Percentiles rank a stretch among this genome's conserved stretches.
Evolutionary conservation across 768 basidiomycete genomes (phyloP).

Genomic region (Suillus luteus): DNA sequence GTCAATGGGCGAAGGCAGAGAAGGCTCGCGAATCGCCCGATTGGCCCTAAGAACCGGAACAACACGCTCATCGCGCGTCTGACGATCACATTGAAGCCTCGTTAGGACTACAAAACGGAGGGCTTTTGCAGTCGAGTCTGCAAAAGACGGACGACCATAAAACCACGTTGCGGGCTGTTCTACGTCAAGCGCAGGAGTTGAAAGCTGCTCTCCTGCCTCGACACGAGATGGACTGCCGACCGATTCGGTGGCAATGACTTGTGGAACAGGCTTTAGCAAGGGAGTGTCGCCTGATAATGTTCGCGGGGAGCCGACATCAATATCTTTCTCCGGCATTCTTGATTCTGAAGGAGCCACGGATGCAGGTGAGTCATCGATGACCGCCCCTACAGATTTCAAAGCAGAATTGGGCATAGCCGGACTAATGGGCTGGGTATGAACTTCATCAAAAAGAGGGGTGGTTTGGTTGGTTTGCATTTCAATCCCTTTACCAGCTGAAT

Average conservation of each 20-base stretch:
- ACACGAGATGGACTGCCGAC: conserved; percentile 23
- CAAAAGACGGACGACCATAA: conserved; percentile 12
- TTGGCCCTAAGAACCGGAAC: conserved; percentile 67
- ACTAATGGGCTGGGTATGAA: neutral
- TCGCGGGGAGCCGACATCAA: conserved; percentile 14
- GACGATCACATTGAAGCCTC: conserved; percentile 58
- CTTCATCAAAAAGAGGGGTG: neutral
- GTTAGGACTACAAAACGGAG: conserved; percentile 64
- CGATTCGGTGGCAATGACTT: conserved; percentile 14
- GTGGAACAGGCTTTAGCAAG: conserved; percentile 15
- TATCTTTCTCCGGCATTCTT: conserved; percentile 20
- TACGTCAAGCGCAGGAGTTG: conserved; percentile 6
- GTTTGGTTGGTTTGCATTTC: conserved; percentile 1
- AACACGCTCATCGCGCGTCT: conserved; percentile 63
- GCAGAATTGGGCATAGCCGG: neutral
- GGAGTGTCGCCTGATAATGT: conserved; percentile 8
- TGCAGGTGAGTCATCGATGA: conserved; percentile 6
- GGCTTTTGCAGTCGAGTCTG: conserved; percentile 55
- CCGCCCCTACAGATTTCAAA: conserved; percentile 1
- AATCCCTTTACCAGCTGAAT: neutral
- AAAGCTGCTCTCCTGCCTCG: conserved; percentile 18
- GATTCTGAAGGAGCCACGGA: conserved; percentile 19
- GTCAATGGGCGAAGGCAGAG: conserved; percentile 33
- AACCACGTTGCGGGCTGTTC: conserved; percentile 8
- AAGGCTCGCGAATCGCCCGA: conserved; percentile 41